Conservation (phyloP, 345 rosid genomes). For the Turnera subulata region DNA sequence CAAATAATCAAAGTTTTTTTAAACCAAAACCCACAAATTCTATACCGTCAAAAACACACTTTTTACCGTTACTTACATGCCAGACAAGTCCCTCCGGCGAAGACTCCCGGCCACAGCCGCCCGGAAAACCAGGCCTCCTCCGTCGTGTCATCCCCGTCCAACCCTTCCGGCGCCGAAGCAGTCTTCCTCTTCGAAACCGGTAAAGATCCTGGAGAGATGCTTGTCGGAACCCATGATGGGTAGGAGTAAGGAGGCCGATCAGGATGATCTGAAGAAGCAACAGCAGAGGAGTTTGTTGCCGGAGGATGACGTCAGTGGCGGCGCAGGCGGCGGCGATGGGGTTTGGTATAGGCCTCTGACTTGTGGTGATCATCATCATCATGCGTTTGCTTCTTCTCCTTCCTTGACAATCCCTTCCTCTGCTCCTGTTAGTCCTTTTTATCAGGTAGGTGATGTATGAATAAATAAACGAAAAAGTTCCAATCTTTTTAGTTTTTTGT, state of each 20-base stretch:
- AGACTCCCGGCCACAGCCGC: slow-evolving; percentile 11
- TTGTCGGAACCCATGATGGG: slow-evolving; percentile 50
- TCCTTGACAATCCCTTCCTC: slow-evolving; percentile 31
- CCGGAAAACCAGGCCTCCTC: slow-evolving; percentile 24
- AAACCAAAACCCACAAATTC: no score
- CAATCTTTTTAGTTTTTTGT: background rate
- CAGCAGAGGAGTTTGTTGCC: slow-evolving; percentile 4
- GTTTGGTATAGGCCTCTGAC: slow-evolving; percentile 13
- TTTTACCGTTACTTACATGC: slow-evolving; percentile 21
- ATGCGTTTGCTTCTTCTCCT: slow-evolving; percentile 43
- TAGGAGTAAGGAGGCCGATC: slow-evolving; percentile 12
- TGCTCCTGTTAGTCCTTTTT: slow-evolving; percentile 4
- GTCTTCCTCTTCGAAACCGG: slow-evolving; percentile 18
- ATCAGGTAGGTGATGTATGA: no score
- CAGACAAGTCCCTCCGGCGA: slow-evolving; percentile 31
- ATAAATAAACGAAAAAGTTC: no score
- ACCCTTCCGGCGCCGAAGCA: slow-evolving; percentile 20
- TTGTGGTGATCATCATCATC: slow-evolving; percentile 36
- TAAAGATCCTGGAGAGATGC: slow-evolving; percentile 47
- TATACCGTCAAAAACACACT: no score
- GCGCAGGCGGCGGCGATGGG: background rate
- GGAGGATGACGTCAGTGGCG: slow-evolving; percentile 1
- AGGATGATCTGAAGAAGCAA: slow-evolving; percentile 11
- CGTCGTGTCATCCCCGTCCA: slow-evolving; percentile 31
- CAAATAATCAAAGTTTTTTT: no score